These are phyloP conservation scores for Acacia acuminata DNA, from an alignment of 306 rosid species.

Conservation along the genomic window DNA sequence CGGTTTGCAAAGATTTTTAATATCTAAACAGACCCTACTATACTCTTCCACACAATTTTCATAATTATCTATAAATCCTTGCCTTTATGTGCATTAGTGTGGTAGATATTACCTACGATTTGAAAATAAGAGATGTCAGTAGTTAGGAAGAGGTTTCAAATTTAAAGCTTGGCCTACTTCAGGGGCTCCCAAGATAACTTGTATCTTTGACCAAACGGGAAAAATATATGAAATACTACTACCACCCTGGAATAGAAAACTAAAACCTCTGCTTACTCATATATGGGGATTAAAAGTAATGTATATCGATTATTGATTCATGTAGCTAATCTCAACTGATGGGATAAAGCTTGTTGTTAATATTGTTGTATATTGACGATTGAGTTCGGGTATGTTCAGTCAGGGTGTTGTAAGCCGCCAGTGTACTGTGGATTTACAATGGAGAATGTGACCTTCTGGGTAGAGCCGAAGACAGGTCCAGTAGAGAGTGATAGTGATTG, in stretches of 20 bases:
- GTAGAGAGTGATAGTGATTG: slow-evolving; percentile 55
- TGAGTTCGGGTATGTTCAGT: slow-evolving; percentile 29
- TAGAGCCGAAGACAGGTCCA: slow-evolving; percentile 50
- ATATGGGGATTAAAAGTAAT: neutral
- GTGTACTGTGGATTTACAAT: slow-evolving; percentile 58
- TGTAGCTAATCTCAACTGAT: no score
- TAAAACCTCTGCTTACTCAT: neutral
- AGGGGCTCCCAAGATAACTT: no score
- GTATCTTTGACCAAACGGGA: neutral
- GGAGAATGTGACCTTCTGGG: slow-evolving; percentile 80
- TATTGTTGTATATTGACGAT: neutral
- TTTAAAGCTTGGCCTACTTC: neutral
- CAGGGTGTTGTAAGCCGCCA: slow-evolving; percentile 94
- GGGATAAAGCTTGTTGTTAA: no score
- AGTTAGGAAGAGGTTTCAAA: neutral
- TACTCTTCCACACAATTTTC: neutral
- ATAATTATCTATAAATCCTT: neutral
- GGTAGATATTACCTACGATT: neutral
- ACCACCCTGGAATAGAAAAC: neutral
- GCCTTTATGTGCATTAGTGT: neutral
- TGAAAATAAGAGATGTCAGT: neutral
- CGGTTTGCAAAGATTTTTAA: neutral
- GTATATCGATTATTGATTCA: neutral
- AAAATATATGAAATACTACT: neutral
- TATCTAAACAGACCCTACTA: neutral